Percentiles rank a stretch among this genome's conserved stretches.
These are phyloP conservation scores for Corymbia maculata DNA, from an alignment of 345 rosid genomes.

Conservation along the genomic window DNA sequence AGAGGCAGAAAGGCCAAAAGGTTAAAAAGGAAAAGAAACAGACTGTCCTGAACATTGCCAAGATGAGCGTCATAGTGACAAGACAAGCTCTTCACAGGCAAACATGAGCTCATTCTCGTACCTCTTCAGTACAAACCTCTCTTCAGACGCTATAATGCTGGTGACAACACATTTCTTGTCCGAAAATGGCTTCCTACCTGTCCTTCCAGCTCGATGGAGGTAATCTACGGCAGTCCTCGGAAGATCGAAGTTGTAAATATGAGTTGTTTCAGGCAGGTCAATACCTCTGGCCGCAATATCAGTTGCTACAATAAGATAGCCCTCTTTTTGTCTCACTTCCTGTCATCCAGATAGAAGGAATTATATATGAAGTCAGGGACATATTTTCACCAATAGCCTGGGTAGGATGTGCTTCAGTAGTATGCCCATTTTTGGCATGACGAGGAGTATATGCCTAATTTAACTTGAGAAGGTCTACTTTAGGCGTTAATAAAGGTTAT, in stretches of 20 bases:
- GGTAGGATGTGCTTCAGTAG: not conserved
- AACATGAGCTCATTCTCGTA: constrained; percentile 84
- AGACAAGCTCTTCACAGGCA: constrained; percentile 40
- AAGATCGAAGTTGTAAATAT: constrained; percentile 81
- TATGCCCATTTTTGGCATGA: not conserved
- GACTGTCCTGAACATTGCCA: not conserved
- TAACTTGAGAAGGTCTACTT: not conserved
- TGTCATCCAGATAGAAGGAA: constrained; percentile 1
- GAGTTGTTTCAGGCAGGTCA: constrained; percentile 85
- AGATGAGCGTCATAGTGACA: not conserved
- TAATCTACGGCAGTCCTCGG: constrained; percentile 76
- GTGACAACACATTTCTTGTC: constrained; percentile 61
- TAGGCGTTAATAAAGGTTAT: not conserved
- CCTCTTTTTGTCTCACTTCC: constrained; percentile 77
- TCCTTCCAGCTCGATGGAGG: constrained; percentile 89
- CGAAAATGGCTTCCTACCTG: constrained; percentile 92
- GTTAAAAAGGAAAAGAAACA: not conserved
- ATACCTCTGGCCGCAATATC: constrained; percentile 94
- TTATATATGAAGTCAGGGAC: not conserved
- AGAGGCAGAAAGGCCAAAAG: not conserved
- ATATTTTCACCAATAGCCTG: not conserved
- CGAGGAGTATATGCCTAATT: not conserved
- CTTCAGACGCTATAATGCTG: constrained; percentile 54
- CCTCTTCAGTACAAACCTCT: constrained; percentile 81
- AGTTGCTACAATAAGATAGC: constrained; percentile 79